Base-by-base conservation (phyloP, 1,139 yeast genomes). In the Sugiyamaella sp. region DNA sequence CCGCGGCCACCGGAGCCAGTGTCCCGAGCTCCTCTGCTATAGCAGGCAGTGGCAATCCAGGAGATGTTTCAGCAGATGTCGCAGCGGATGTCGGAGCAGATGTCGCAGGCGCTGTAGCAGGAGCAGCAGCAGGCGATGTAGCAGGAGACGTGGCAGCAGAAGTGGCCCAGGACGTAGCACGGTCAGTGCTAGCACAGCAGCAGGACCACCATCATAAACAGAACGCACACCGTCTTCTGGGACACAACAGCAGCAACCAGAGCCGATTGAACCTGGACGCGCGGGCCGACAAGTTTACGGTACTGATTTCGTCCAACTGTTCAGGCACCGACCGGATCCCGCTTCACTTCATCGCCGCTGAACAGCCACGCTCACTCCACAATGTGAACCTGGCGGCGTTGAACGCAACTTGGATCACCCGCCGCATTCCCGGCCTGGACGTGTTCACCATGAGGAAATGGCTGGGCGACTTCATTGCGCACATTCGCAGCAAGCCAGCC, bases 271-370 rank as follows among this genome's bases (percentile, higher is more conserved):
- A 44, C 24, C 17, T 37, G 9, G 50, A 48, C 22, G 51, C 51
- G 14, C 33, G 10, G 17, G 16, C 42, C 2, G 47, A 45, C 4
- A 52, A 52, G 37, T 52, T 53, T 27, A 46, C 53, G 1, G 49
- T 50, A 4, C 24, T 49, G 27, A 25, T 53, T n/a, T 42, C 50
- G n/a, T 29, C 51, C 24, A 50, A 46, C 22, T 25, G 41, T 14
- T 38, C 51, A 0, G 56, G 56, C 5, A 35, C 54, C n/a, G 56
- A 53, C 16, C 47, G 56, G 3, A 25, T 53, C 17, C 56, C 56
- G 4, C 32, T 53, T 16, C 38, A 48, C 38, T 50, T 53, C 25
- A 37, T 53, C 38, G 53, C 50, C 17, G 20, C 51, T 2, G 56
- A 46, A 17, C 40, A 38, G 17, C 56, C 49, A 2, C 19, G 39